Percentiles rank a stretch among this genome's conserved stretches.
These are phyloP conservation scores for Tricholoma terreum DNA, from an alignment of 768 basidiomycete species.

Conservation along the genomic window DNA sequence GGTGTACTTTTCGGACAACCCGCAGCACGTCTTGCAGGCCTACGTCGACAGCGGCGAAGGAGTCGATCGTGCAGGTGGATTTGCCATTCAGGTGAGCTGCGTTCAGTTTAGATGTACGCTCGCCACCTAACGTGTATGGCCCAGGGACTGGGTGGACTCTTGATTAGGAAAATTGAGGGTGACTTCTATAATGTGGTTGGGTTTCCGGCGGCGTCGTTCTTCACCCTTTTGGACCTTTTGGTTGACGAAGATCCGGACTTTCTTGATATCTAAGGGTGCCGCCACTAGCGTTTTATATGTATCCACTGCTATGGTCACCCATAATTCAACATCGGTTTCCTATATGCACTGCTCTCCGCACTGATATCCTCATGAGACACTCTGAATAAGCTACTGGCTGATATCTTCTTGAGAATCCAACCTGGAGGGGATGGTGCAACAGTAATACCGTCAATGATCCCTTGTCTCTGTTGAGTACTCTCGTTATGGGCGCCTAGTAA, in stretches of 20 bases:
- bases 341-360: too few species aligned
- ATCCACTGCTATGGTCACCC: too few species aligned
- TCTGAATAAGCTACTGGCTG: too few species aligned
- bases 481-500: too few species aligned
- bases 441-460: too few species aligned
- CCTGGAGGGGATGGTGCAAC: too few species aligned
- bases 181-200: slow-evolving; percentile 91
- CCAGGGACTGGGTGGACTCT: slow-evolving; percentile 76
- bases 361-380: too few species aligned
- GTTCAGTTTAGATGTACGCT: not conserved
- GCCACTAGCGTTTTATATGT: too few species aligned
- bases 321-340: too few species aligned
- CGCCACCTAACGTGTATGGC: not conserved
- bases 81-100: slow-evolving; percentile 77
- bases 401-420: too few species aligned
- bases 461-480: too few species aligned
- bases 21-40: slow-evolving; percentile 57
- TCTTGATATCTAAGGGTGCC: slow-evolving; percentile 39
- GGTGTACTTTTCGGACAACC: slow-evolving; percentile 72
- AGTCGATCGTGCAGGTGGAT: slow-evolving; percentile 86
- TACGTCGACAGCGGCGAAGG: slow-evolving; percentile 89
- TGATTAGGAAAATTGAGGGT: slow-evolving; percentile 84
- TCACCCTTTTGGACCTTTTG: slow-evolving; percentile 66
- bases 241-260: slow-evolving; percentile 78
- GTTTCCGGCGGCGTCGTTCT: slow-evolving; percentile 86